Evolutionary conservation across 1,284 basidiomycete genomes (phyloP).

Genomic region (Lentinula novae-zelandiae): DNA sequence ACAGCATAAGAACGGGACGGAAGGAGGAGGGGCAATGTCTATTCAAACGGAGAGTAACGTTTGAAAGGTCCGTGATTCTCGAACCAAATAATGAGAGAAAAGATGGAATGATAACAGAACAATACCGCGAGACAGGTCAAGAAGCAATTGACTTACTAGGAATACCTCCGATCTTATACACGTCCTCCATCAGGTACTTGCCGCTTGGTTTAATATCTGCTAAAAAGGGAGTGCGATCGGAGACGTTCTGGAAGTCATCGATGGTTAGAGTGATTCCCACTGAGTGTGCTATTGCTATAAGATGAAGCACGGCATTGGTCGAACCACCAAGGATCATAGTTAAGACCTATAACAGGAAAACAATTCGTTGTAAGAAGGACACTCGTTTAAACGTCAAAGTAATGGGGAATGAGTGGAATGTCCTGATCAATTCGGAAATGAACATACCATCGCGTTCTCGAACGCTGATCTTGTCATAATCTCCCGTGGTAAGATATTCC

Average conservation of each 20-base stretch:
- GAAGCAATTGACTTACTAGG: constrained; percentile 55
- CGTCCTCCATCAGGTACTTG: constrained; percentile 88
- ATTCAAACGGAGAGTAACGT: not conserved
- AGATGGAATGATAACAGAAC: not conserved
- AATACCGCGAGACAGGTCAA: not conserved
- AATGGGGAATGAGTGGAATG: constrained; percentile 10
- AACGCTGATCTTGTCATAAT: constrained; percentile 97
- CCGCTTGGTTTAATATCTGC: constrained; percentile 91
- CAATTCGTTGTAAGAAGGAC: constrained; percentile 6
- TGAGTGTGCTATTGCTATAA: constrained; percentile 88
- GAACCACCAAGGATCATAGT: constrained; percentile 95
- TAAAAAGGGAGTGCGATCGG: constrained; percentile 83
- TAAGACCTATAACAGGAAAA: constrained; percentile 53
- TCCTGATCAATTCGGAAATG: constrained; percentile 9
- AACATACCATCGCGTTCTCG: constrained; percentile 89
- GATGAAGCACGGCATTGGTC: constrained; percentile 88
- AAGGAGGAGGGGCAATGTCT: not conserved
- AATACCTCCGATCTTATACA: constrained; percentile 86
- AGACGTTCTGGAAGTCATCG: constrained; percentile 86
- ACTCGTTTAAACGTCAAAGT: constrained; percentile 11
- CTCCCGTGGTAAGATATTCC: constrained; percentile 90
- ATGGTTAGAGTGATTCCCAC: constrained; percentile 80
- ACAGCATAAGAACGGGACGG: not conserved
- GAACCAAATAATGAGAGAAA: not conserved
- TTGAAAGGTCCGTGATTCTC: constrained; percentile 8